Evolutionary conservation across 441 rosid genomes (phyloP).

Genomic region (Erodium trifolium): DNA sequence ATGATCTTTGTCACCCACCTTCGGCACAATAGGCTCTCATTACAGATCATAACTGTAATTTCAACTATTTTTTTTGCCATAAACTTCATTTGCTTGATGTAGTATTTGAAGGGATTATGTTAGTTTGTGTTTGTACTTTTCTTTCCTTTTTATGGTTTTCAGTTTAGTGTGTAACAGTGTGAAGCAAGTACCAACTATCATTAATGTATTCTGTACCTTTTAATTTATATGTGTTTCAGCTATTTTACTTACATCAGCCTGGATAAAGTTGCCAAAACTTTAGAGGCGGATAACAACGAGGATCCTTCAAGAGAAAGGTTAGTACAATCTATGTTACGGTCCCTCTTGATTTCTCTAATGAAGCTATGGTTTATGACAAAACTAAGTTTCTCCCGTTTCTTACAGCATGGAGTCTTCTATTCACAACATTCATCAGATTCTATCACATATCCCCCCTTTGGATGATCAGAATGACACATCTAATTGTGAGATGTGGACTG

Average conservation of each 20-base stretch:
- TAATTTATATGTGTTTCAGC: conserved; percentile 28
- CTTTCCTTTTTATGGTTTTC: not conserved
- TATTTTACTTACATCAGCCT: conserved; percentile 76
- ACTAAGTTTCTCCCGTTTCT: conserved; percentile 8
- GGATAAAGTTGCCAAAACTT: conserved; percentile 48
- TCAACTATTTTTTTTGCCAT: not conserved
- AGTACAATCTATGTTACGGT: conserved; percentile 16
- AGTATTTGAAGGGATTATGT: not conserved
- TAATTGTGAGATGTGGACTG: conserved; percentile 69
- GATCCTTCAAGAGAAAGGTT: conserved; percentile 44
- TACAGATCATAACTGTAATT: not conserved
- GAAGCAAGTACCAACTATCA: not conserved
- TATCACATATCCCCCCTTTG: conserved; percentile 52
- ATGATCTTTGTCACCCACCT: not conserved
- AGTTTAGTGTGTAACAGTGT: not conserved
- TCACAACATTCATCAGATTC: conserved; percentile 42
- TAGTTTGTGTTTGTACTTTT: not conserved
- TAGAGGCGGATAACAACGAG: conserved; percentile 32
- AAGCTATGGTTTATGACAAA: not conserved
- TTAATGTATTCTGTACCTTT: not conserved
- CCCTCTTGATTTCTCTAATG: not conserved
- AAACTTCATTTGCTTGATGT: not conserved
- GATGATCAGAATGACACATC: conserved; percentile 38
- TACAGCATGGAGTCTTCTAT: conserved; percentile 48
- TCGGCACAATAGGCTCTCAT: not conserved